These are phyloP conservation scores for Endoconidiophora laricicola DNA, from an alignment of 2,329 filamentous ascomycete species.

Conservation along the genomic window DNA sequence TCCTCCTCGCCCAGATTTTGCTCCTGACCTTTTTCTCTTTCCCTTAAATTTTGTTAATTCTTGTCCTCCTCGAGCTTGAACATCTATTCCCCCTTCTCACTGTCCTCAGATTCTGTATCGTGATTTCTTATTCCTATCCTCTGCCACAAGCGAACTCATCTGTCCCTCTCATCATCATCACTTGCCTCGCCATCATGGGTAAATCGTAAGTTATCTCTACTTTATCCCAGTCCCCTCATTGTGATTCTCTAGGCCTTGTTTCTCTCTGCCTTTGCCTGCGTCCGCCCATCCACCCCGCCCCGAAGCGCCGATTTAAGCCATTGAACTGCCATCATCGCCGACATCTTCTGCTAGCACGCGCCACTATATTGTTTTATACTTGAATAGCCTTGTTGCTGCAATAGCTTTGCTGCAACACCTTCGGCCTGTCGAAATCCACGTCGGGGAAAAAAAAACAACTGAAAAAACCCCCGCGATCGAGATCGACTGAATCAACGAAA, in stretches of 20 bases:
- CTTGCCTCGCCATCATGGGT: constrained; percentile 24
- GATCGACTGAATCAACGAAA: too few species aligned
- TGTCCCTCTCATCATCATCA: background rate
- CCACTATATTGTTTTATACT: too few species aligned
- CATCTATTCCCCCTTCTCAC: background rate
- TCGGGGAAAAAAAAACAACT: too few species aligned
- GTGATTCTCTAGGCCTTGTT: background rate
- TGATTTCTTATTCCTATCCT: background rate
- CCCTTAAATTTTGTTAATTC: constrained; percentile 5
- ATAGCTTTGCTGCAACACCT: too few species aligned
- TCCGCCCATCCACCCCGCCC: background rate
- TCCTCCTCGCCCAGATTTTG: background rate
- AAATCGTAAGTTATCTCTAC: constrained; percentile 33
- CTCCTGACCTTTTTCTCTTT: background rate
- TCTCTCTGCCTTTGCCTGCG: background rate
- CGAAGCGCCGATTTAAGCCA: too few species aligned
- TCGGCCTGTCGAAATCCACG: too few species aligned
- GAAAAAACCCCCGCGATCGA: too few species aligned
- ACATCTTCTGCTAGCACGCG: too few species aligned
- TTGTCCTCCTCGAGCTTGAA: constrained; percentile 4
- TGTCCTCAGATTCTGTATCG: background rate
- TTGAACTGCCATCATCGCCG: background rate
- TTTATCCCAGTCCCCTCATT: constrained; percentile 11
- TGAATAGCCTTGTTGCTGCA: too few species aligned
- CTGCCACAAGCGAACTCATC: background rate